Evolutionary conservation across 108 stramenopile species (phyloP), one percentile per base, ranked within the genome.

Genomic region (Nannochloropsis salina): DNA sequence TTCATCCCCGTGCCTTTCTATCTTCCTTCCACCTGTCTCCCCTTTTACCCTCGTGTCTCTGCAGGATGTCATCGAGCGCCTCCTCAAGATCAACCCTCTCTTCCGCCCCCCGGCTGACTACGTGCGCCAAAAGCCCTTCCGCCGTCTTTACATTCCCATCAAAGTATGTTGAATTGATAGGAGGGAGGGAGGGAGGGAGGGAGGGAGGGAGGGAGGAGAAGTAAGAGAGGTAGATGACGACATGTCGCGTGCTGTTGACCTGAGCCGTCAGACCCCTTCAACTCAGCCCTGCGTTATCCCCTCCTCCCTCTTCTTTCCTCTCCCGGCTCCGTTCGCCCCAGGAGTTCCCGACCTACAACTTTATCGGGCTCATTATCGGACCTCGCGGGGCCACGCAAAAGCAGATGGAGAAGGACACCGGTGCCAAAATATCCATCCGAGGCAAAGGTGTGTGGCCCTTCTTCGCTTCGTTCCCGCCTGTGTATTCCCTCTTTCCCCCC

Each of bases 301-400:
- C 31, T 31, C 31, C 31, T 31, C 31, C 31, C 31, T 31, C 31
- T 31, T 31, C 31, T 31, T 31, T 31, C 31, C 31, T 31, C 31
- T 31, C 31, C 31, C 31, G 31, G 31, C 31, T 31, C 31, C 31
- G 31, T 31, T 31, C 96, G 6, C 86, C 95, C 40, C 94, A 97
- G 85, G 92, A 95, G 83, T 94, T 94, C 91, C 98, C 98, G 0
- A 94, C 91, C 4, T 96, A 96, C 91, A 97, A 97, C 88, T 98
- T 97, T 92, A 96, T 98, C 84, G 99, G 92, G 9, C 89, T 92
- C 51, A 93, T 93, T 51, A 90, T 93, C 81, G 99, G 99, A 18
- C 98, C 99, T 1, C 91, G 99, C 9, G 99, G 99, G 0, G 97
- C 96, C 88, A 99, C 97, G 3, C 99, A 99, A 88, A 98, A 98